Evolutionary conservation across 2,329 filamentous ascomycete species (phyloP).

Genomic region (Trichoderma sp.): DNA sequence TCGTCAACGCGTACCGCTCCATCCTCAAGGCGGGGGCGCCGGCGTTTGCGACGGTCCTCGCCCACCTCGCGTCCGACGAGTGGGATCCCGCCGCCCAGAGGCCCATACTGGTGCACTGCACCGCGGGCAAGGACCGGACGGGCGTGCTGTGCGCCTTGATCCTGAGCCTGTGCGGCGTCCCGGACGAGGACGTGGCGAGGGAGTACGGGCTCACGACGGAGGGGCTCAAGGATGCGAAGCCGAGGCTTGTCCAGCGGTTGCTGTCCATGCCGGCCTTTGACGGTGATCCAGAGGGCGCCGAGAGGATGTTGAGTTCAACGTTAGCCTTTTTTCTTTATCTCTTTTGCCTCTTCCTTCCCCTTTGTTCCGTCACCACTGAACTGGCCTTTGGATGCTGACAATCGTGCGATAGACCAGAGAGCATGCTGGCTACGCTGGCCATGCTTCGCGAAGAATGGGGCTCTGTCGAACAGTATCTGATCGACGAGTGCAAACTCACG

Average conservation of each 20-base stretch:
- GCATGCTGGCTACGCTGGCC: slow-evolving; percentile 52
- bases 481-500: slow-evolving; percentile 59
- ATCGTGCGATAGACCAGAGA: slow-evolving; percentile 44
- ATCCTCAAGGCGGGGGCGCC: slow-evolving; percentile 59
- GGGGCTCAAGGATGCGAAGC: slow-evolving; percentile 58
- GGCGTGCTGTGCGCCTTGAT: slow-evolving; percentile 70
- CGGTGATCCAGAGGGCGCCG: slow-evolving; percentile 49
- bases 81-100: slow-evolving; percentile 28
- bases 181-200: slow-evolving; percentile 59
- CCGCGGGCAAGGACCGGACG: slow-evolving; percentile 76
- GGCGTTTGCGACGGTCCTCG: slow-evolving; percentile 56
- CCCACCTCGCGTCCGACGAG: slow-evolving; percentile 51
- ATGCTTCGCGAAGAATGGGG: slow-evolving; percentile 64
- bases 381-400: neutral
- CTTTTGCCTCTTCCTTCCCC: neutral
- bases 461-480: slow-evolving; percentile 65
- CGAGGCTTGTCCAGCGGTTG: slow-evolving; percentile 53
- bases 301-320: slow-evolving; percentile 50
- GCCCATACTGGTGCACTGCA: slow-evolving; percentile 70
- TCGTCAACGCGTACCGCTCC: slow-evolving; percentile 63
- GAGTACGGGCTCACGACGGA: slow-evolving; percentile 70
- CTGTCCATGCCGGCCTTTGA: slow-evolving; percentile 54
- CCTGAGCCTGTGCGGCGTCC: slow-evolving; percentile 64
- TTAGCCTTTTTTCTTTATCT: slow-evolving; percentile 33
- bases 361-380: neutral